phyloP scores from a whole-genome alignment of 768 basidiomycete genomes.

The Pisolithus microcarpus region DNA sequence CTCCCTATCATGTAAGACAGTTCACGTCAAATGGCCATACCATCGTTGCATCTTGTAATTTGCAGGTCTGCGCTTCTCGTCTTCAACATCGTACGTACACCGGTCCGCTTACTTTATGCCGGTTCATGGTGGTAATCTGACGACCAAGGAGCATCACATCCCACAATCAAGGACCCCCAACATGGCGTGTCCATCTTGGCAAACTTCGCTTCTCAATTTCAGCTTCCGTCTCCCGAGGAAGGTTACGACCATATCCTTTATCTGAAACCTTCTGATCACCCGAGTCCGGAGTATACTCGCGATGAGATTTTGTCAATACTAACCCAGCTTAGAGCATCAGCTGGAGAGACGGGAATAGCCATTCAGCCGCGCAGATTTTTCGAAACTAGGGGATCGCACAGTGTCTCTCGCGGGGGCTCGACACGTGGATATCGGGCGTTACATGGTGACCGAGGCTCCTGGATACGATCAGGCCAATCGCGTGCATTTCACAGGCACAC shows the following conservation, averaged over 20 bases:
- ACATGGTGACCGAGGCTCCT: conserved; percentile 11
- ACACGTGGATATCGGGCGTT: conserved; percentile 17
- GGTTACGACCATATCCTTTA: conserved; percentile 55
- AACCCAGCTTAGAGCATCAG: conserved; percentile 35
- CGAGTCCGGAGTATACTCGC: conserved; percentile 40
- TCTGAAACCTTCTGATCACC: conserved; percentile 31
- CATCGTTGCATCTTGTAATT: conserved; percentile 13
- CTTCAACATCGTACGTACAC: conserved; percentile 48
- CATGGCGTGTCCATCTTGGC: conserved; percentile 55
- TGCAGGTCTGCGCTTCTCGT: conserved; percentile 55
- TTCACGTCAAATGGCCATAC: neutral
- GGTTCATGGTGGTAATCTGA: conserved; percentile 8
- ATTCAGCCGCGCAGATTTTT: conserved; percentile 6
- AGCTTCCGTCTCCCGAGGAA: conserved; percentile 49
- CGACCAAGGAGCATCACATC: conserved; percentile 57
- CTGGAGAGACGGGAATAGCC: conserved; percentile 11
- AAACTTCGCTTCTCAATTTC: conserved; percentile 57
- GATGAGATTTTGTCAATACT: conserved; percentile 48
- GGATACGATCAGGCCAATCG: conserved; percentile 1
- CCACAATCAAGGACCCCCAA: conserved; percentile 61
- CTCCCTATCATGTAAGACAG: conserved; percentile 59
- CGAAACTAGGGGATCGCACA: conserved; percentile 4
- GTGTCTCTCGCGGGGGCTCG: conserved; percentile 5
- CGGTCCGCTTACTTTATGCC: neutral
- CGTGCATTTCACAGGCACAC: neutral